Evolutionary conservation across 108 stramenopile species (phyloP).

Genomic region (Nitzschia inconspicua): DNA sequence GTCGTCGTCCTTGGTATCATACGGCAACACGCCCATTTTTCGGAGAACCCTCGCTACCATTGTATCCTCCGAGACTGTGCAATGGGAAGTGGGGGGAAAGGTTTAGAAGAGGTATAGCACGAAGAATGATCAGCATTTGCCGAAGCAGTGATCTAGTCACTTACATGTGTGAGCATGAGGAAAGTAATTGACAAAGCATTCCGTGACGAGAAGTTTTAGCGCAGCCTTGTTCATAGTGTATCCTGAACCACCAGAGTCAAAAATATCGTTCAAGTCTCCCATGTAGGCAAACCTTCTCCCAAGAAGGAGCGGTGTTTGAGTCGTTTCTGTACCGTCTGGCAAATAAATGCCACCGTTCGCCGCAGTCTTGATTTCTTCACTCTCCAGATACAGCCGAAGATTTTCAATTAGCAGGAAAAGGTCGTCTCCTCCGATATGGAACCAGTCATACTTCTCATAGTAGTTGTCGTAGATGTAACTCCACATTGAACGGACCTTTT

Average conservation of each 20-base stretch:
- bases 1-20: constrained; percentile 88
- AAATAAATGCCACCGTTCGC: constrained; percentile 76
- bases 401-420: constrained; percentile 91
- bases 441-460: constrained; percentile 62
- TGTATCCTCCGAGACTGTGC: constrained; percentile 57
- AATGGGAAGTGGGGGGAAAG: background rate
- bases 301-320: constrained; percentile 76
- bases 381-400: constrained; percentile 80
- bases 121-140: background rate
- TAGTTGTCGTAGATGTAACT: constrained; percentile 93
- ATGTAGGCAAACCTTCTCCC: constrained; percentile 84
- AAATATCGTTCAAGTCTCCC: constrained; percentile 76
- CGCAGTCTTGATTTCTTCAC: constrained; percentile 78
- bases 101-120: background rate
- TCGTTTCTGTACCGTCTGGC: constrained; percentile 62
- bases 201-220: constrained; percentile 67
- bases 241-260: constrained; percentile 93
- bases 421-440: constrained; percentile 89
- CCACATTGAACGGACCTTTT: constrained; percentile 95
- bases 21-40: constrained; percentile 64
- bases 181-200: constrained; percentile 71
- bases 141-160: background rate
- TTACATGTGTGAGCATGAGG: constrained; percentile 78
- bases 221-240: constrained; percentile 94
- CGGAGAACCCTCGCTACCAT: constrained; percentile 80